Conservation (phyloP, 73 alveolate genomes). For the Symbiodinium natans region DNA sequence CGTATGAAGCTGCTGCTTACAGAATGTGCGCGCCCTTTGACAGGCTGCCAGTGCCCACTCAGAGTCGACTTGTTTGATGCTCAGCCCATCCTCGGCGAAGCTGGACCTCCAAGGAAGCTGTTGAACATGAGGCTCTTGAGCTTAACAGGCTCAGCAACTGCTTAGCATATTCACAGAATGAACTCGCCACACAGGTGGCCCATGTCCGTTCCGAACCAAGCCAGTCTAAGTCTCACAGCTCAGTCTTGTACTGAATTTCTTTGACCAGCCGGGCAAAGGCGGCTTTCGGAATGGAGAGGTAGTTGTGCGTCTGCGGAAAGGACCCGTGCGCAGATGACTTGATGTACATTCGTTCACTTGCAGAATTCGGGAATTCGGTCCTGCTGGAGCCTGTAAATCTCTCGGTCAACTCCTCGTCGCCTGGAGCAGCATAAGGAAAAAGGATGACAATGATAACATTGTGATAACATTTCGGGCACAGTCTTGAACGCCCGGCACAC, state of each 20-base stretch:
- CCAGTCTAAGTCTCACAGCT: not conserved
- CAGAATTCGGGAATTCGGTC: not conserved
- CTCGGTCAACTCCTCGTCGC: constrained; percentile 16
- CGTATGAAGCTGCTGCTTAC: not conserved
- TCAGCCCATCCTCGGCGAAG: constrained; percentile 26
- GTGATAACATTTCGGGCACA: too few relatives aligned
- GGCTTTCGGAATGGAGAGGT: constrained; percentile 32
- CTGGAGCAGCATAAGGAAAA: not conserved
- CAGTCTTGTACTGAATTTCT: constrained; percentile 35
- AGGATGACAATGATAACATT: too few relatives aligned
- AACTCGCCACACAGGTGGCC: not conserved
- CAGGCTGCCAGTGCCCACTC: too few relatives aligned
- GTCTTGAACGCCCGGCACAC: too few relatives aligned
- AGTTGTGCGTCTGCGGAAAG: constrained; percentile 28
- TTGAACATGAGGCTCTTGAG: not conserved
- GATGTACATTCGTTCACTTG: not conserved
- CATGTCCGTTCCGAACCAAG: not conserved
- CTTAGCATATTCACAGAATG: not conserved
- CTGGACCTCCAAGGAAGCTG: constrained; percentile 19
- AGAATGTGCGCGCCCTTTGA: not conserved
- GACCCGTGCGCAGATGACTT: not conserved
- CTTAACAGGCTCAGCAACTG: not conserved
- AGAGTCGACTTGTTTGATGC: not conserved
- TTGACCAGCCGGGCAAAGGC: constrained; percentile 58
- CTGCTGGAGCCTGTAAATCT: constrained; percentile 38